Evolutionary conservation across 1,139 yeast genomes (phyloP), one percentile per base, ranked within the genome.

Genomic region (Blastobotrys elegans): DNA sequence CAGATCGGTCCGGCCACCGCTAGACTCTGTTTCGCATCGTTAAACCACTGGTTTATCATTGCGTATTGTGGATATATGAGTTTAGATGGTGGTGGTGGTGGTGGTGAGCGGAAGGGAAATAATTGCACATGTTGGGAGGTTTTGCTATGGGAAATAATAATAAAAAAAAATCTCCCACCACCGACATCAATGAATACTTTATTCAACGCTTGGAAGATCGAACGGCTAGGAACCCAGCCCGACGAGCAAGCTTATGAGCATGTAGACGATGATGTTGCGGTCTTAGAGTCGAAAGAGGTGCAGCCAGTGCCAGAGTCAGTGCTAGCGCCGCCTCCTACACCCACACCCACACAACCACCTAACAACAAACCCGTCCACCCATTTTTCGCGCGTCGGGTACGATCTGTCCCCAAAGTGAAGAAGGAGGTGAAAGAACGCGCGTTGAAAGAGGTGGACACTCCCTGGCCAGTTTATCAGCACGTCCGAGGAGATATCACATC

Each of bases 1-100:
- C 70, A 67, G 26, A 66, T 58, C 5, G 69, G 68, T 10, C 67
- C 71, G 0, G 70, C 71, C 14, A 59, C 58, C 2, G 67, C 57
- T 16, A 67, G 56, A 2, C 69, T 63, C 46, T 53, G 60, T 47
- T 65, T 60, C 5, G 71, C 69, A 46, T 66, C 69, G 26, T 46
- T 46, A 20, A 63, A 54, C 60, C 68, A 63, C 10, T 42, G 40
- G 17, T 38, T 36, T 18, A 53, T 43, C 42, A 43, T 44, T 24
- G 8, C 27, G n/a, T n/a, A n/a, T n/a, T n/a, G n/a, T n/a, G n/a
- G n/a, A n/a, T n/a, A n/a, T n/a, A n/a, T n/a, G n/a, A n/a, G n/a
- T 35, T 16, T 35, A 35, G n/a, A 35, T n/a, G 21, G 40, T 4
- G 40, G 29, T 10, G 30, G 18, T 38, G 27, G 41, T 3, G 13